Evolutionary conservation across 2,329 filamentous ascomycete species (phyloP).

Genomic region (Monosporascus cannonballus): DNA sequence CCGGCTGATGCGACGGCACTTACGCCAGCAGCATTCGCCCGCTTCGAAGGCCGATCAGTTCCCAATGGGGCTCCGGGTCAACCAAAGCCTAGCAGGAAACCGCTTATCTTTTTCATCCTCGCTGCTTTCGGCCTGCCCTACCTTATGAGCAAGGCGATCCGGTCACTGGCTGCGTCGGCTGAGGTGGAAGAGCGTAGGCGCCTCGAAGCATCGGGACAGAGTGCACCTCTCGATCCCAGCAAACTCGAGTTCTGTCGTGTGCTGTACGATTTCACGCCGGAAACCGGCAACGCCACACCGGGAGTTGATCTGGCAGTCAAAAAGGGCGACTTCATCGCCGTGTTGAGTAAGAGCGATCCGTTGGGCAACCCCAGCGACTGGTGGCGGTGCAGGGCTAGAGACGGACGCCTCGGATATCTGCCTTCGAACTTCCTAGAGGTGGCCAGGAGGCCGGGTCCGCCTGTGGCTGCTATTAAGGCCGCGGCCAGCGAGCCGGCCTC

Average conservation of each 20-base stretch:
- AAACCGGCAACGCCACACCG: constrained; percentile 52
- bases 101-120: constrained; percentile 89
- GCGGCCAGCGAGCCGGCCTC: constrained; percentile 34
- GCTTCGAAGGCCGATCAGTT: constrained; percentile 66
- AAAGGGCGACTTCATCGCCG: constrained; percentile 92
- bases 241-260: constrained; percentile 97
- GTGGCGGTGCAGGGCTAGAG: constrained; percentile 91
- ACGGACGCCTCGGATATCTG: constrained; percentile 86
- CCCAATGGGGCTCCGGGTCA: constrained; percentile 57
- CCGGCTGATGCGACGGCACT: constrained; percentile 82
- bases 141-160: constrained; percentile 94
- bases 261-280: constrained; percentile 88
- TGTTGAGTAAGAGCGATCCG: constrained; percentile 87
- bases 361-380: constrained; percentile 89
- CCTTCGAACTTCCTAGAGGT: constrained; percentile 87
- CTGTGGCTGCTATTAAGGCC: constrained; percentile 47
- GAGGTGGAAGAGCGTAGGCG: constrained; percentile 72
- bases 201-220: constrained; percentile 45
- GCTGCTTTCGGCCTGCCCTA: constrained; percentile 95
- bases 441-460: constrained; percentile 46
- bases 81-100: constrained; percentile 81
- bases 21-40: constrained; percentile 85
- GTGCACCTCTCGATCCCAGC: constrained; percentile 66
- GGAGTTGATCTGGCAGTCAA: constrained; percentile 86
- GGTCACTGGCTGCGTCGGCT: constrained; percentile 72